Base-by-base conservation (phyloP, 2,329 filamentous ascomycete species). In the Neocatenulostroma microsporum region DNA sequence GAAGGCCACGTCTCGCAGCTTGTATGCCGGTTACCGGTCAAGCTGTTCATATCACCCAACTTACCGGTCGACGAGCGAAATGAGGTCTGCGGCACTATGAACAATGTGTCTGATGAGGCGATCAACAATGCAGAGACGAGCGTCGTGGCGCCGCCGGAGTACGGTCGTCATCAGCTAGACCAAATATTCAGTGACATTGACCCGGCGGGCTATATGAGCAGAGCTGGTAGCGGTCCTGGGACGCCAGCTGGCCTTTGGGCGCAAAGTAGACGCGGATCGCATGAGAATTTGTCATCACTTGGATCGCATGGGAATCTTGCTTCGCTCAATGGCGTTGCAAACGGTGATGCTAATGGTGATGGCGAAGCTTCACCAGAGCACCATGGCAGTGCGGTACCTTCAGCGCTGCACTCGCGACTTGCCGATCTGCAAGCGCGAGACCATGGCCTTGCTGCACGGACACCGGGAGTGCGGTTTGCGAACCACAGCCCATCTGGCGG, bases 1-100 rank as follows among this genome's bases (percentile, higher is more conserved):
- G 91, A 98, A 57, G 89, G 88, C 0, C 91, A 96, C 56, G 74
- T 88, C 37, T 95, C 88, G 38, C 89, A 96, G 73, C 76, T 95
- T 35, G 82, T 89, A 35, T 89, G 89, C 30, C 91, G 87, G 27
- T 76, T 96, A 21, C 88, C 91, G 2, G 76, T 96, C 12, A 86
- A 86, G 37, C 80, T 98, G 25, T 95, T 94, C 63, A 95, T 96
- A 48, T 98, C 91, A 4, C 89, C 91, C 1, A 91, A 91, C 55
- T 78, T 94, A 52, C 82, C 86, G 0, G 76, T 95, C 24, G 85
- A 91, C 52, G 86, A 94, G 35, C 76, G 89, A 42, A 91, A 94
- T 50, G 81, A 84, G 51, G 72, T 96, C 2, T 36, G 70, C 73
- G 53, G 67, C 67, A n/a, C 70, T 2, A 47, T 46, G n/a, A 51